Conservation (phyloP, 164 flowering plant genomes). For the Brasenia schreberi region DNA sequence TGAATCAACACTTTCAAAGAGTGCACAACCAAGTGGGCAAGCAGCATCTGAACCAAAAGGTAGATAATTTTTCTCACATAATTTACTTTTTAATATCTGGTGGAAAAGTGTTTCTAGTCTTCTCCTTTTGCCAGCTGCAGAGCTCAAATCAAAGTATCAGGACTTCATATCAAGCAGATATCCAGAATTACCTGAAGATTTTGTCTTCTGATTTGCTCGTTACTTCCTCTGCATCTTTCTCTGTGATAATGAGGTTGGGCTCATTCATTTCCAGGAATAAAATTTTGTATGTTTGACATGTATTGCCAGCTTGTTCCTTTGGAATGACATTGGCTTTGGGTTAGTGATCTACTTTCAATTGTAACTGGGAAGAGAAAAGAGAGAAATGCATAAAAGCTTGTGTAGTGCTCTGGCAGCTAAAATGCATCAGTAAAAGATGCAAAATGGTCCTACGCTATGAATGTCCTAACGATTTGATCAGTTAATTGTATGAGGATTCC, state of each 20-base stretch:
- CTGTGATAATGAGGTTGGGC: not conserved
- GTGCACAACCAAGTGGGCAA: constrained; percentile 11
- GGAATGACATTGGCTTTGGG: not conserved
- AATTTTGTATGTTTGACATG: not conserved
- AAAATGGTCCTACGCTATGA: too few species aligned
- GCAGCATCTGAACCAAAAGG: constrained; percentile 24
- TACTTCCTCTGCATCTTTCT: not conserved
- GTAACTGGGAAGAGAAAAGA: too few species aligned
- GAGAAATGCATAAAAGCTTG: too few species aligned
- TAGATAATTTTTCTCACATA: not conserved
- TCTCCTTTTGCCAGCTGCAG: constrained; percentile 18
- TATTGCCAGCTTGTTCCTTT: not conserved
- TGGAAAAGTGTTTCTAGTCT: not conserved
- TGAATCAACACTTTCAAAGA: constrained; percentile 19
- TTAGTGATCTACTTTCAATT: too few species aligned
- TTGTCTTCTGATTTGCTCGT: constrained; percentile 21
- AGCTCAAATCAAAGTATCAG: constrained; percentile 22
- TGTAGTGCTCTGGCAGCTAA: too few species aligned
- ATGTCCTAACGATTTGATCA: too few species aligned
- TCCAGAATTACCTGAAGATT: constrained; percentile 32
- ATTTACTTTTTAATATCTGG: not conserved
- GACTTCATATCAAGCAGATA: constrained; percentile 27
- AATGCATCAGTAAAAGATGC: too few species aligned
- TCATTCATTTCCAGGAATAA: not conserved
- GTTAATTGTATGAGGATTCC: too few species aligned